phyloP scores from a whole-genome alignment of 2,329 filamentous ascomycete genomes.

The Alternaria sp. region DNA sequence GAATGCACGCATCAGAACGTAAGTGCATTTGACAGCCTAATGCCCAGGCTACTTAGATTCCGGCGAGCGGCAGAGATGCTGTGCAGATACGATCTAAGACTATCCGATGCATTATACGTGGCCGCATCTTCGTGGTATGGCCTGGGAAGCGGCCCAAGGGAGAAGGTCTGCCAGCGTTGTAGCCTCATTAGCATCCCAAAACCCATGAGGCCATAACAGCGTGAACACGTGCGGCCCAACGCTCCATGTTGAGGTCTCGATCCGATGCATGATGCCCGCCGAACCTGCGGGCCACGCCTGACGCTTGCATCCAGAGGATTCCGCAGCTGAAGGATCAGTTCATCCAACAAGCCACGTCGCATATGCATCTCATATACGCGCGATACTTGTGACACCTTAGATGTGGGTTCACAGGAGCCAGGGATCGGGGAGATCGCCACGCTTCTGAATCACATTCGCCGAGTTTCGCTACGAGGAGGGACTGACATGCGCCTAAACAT shows the following conservation, averaged over 20 bases:
- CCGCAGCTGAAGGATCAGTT: background rate
- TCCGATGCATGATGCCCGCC: background rate
- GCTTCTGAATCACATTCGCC: background rate
- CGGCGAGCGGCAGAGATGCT: background rate
- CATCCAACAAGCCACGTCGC: background rate
- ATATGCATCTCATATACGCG: conserved; percentile 1
- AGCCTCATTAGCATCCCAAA: background rate
- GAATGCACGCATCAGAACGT: background rate
- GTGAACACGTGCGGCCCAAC: background rate
- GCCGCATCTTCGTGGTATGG: background rate
- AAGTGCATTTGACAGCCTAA: background rate
- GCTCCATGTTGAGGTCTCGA: background rate
- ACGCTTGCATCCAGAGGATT: background rate
- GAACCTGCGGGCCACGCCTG: background rate
- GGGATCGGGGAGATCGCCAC: background rate
- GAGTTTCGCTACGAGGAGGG: background rate
- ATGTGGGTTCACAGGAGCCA: conserved; percentile 4
- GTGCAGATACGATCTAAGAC: background rate
- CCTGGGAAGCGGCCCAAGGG: no score
- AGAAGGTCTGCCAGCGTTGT: background rate
- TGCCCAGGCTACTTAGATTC: background rate
- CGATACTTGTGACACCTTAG: background rate
- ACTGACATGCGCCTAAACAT: background rate
- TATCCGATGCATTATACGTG: background rate
- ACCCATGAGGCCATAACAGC: background rate